A percentile compares a stretch with the other conserved stretches of the same genome.
These are phyloP conservation scores for Cladophialophora yegresii DNA, from an alignment of 2,329 filamentous ascomycete species.

Conservation along the genomic window DNA sequence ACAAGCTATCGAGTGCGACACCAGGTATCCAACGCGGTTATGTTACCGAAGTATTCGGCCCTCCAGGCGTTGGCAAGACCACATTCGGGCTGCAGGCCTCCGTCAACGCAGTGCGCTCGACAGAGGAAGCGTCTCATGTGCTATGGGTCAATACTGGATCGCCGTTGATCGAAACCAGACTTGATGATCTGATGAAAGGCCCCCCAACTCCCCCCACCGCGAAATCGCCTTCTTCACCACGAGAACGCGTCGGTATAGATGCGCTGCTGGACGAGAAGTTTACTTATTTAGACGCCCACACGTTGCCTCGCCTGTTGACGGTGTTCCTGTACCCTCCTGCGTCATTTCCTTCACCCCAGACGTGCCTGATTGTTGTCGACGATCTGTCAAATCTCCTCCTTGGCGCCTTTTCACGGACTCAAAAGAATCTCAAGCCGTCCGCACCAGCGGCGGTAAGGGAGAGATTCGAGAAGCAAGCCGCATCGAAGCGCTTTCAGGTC, in stretches of 20 bases:
- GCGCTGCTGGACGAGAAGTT: conserved; percentile 53
- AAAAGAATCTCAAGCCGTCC: conserved; percentile 42
- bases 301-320: conserved; percentile 68
- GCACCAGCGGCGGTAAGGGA: conserved; percentile 36
- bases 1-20: conserved; percentile 10
- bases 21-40: conserved; percentile 61
- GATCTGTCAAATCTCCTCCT: conserved; percentile 75
- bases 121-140: conserved; percentile 55
- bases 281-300: conserved; percentile 63
- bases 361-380: conserved; percentile 74
- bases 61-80: conserved; percentile 83
- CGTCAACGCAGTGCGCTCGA: conserved; percentile 62
- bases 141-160: conserved; percentile 71
- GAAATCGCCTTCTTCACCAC: conserved; percentile 14
- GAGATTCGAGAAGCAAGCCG: conserved; percentile 53
- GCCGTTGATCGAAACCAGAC: conserved; percentile 51
- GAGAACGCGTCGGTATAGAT: not conserved
- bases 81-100: conserved; percentile 72
- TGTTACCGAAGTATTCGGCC: conserved; percentile 84
- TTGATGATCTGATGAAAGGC: conserved; percentile 50
- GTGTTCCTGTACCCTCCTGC: conserved; percentile 68
- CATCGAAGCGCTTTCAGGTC: conserved; percentile 51
- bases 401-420: conserved; percentile 67
- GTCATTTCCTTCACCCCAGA: conserved; percentile 62
- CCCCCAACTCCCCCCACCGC: conserved; percentile 15